Percentiles rank a stretch among this genome's conserved stretches.
Conservation (phyloP, 2,329 filamentous ascomycete genomes). For the Myriosclerotinia duriaeana region DNA sequence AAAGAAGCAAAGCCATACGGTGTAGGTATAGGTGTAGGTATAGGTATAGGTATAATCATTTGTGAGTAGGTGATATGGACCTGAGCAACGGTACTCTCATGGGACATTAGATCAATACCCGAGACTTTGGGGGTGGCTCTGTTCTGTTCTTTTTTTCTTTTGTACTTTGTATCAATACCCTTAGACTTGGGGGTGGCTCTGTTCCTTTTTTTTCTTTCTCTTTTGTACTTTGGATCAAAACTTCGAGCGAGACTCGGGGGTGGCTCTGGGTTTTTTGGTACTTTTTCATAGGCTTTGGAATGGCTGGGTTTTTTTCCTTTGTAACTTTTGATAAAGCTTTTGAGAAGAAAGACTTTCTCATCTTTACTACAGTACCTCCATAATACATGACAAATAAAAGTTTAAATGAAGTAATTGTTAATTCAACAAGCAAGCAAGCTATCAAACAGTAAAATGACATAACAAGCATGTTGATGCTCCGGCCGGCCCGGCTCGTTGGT, state of each 20-base stretch:
- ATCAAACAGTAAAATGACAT: background rate
- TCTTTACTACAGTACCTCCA: background rate
- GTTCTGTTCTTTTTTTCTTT: no score
- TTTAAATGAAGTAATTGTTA: background rate
- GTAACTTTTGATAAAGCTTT: background rate
- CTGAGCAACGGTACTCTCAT: no score
- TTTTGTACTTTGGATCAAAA: background rate
- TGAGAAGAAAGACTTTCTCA: background rate
- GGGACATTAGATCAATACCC: no score
- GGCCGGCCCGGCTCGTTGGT: background rate
- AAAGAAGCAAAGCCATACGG: background rate
- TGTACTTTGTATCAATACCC: background rate
- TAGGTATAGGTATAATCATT: background rate
- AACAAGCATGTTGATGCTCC: background rate
- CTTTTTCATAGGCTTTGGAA: no score
- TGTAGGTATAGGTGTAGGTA: background rate
- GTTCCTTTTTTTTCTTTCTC: no score
- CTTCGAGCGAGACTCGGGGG: background rate
- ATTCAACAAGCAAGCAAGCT: background rate
- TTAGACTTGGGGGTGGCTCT: no score
- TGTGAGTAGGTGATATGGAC: background rate
- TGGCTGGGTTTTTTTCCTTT: background rate
- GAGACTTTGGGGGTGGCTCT: no score
- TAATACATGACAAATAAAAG: background rate
- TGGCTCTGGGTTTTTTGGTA: background rate